Evolutionary conservation across 495 filamentous ascomycete genomes (phyloP).

Genomic region (Cetradonia linearis): DNA sequence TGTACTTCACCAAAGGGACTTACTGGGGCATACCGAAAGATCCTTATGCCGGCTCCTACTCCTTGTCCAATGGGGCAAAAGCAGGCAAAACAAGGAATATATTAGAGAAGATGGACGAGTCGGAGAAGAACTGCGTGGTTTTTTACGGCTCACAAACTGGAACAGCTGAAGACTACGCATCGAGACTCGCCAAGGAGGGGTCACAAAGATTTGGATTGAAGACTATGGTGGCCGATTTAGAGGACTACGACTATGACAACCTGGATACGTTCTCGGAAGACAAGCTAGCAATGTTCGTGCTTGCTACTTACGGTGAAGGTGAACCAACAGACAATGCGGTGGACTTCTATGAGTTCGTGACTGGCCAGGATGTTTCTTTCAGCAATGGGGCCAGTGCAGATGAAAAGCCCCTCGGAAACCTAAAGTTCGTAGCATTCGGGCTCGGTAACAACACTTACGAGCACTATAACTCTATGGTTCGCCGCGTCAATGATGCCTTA

Average conservation of each 20-base stretch:
- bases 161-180: conserved; percentile 97
- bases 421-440: conserved; percentile 93
- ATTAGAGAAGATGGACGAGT: conserved; percentile 90
- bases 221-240: conserved; percentile 96
- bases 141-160: conserved; percentile 99
- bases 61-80: conserved; percentile 59
- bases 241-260: conserved; percentile 96
- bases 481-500: conserved; percentile 71
- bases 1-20: conserved; percentile 95
- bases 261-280: conserved; percentile 80
- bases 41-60: conserved; percentile 66
- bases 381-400: conserved; percentile 52
- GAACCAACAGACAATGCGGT: conserved; percentile 98
- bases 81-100: conserved; percentile 87
- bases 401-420: conserved; percentile 65
- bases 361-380: conserved; percentile 68
- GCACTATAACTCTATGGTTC: conserved; percentile 98
- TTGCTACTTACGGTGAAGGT: conserved; percentile 96
- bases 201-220: conserved; percentile 92
- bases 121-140: conserved; percentile 91
- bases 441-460: conserved; percentile 98
- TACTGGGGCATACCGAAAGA: conserved; percentile 84
- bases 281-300: conserved; percentile 87
- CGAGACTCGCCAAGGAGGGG: conserved; percentile 93
- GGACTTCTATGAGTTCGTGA: conserved; percentile 97